phyloP scores from a whole-genome alignment of 2,329 filamentous ascomycete species.

The Sclerotinia minor region DNA sequence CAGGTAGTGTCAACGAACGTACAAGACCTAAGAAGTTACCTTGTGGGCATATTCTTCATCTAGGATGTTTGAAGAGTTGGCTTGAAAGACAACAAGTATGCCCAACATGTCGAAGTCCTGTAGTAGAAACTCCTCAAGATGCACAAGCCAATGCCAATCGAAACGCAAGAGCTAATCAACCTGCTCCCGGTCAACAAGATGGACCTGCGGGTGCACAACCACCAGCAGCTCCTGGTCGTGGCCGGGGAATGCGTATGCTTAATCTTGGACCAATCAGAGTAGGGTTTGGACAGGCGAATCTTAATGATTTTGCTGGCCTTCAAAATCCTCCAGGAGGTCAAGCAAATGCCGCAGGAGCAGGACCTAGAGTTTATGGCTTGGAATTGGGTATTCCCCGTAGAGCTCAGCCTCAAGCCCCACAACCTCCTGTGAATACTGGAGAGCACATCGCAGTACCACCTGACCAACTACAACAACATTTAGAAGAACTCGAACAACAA shows the following conservation, averaged over 20 bases:
- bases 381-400: slow-evolving; percentile 41
- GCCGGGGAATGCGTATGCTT: slow-evolving; percentile 58
- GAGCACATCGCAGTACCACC: slow-evolving; percentile 22
- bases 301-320: slow-evolving; percentile 66
- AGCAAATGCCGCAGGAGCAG: slow-evolving; percentile 36
- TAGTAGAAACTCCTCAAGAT: slow-evolving; percentile 53
- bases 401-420: slow-evolving; percentile 32
- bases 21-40: slow-evolving; percentile 92
- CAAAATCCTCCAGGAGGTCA: slow-evolving; percentile 48
- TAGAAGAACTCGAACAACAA: slow-evolving; percentile 67
- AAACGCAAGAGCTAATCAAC: slow-evolving; percentile 31
- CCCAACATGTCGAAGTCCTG: slow-evolving; percentile 86
- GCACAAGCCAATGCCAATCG: slow-evolving; percentile 33
- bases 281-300: slow-evolving; percentile 66
- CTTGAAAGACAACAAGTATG: slow-evolving; percentile 96
- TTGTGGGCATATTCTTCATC: slow-evolving; percentile 92
- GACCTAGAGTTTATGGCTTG: slow-evolving; percentile 41
- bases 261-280: slow-evolving; percentile 74
- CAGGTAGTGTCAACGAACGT: slow-evolving; percentile 67
- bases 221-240: slow-evolving; percentile 40
- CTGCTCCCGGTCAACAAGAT: slow-evolving; percentile 44
- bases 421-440: not conserved
- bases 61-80: slow-evolving; percentile 95
- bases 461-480: slow-evolving; percentile 55
- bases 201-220: slow-evolving; percentile 41